Evolutionary conservation across 2,329 filamentous ascomycete genomes (phyloP).

Genomic region (Ambrosiella cleistominuta): DNA sequence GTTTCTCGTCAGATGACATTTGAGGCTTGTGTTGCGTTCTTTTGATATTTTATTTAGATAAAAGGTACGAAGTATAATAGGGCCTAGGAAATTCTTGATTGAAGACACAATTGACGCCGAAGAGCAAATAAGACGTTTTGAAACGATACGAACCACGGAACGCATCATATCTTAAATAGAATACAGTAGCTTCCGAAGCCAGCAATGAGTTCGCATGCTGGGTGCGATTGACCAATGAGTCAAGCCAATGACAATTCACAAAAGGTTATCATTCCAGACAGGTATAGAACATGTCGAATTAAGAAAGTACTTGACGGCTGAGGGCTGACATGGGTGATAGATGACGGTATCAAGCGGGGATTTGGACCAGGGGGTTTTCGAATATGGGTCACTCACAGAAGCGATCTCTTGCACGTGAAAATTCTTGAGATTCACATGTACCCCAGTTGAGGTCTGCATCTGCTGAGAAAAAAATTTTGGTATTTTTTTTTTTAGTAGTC

Average conservation of each 20-base stretch:
- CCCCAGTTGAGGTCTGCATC: background rate
- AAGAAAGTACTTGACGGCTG: too few species aligned
- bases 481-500: background rate
- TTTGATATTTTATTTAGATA: too few species aligned
- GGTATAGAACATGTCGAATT: too few species aligned
- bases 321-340: too few species aligned
- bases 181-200: too few species aligned
- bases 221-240: too few species aligned
- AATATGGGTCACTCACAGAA: background rate
- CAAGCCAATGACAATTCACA: too few species aligned
- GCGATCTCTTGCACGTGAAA: background rate
- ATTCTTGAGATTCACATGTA: background rate
- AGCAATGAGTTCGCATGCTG: too few species aligned
- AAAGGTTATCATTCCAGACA: too few species aligned
- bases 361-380: background rate
- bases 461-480: background rate
- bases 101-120: background rate
- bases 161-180: too few species aligned
- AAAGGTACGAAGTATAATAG: background rate
- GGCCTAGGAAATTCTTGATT: background rate
- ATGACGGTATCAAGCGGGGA: background rate
- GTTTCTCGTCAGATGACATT: constrained; percentile 7
- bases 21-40: background rate
- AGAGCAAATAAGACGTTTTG: background rate
- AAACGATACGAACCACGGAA: too few species aligned